Base-by-base conservation (phyloP, 2,329 filamentous ascomycete genomes). In the Oidium heveae region DNA sequence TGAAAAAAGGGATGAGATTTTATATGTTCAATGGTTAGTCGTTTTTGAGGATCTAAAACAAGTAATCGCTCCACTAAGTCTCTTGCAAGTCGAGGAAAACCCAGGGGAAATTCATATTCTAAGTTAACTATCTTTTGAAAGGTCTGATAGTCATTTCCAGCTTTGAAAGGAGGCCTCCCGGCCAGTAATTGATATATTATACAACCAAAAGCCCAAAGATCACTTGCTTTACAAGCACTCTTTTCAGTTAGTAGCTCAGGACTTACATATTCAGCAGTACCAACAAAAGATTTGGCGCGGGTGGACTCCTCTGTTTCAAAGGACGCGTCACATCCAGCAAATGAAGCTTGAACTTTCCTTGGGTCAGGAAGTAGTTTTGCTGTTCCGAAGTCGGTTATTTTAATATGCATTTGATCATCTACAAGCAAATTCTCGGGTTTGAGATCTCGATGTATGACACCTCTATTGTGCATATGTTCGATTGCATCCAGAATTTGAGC, bases 331-430 rank as follows among this genome's bases (percentile, higher is more conserved):
- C 65, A 67, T 53, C 65, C 59, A 0, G 67, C 65, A 4, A 58
- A 54, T 55, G 60, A 50, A n/a, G 60, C 58, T 13, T 58, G 60
- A 39, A 61, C 56, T 58, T 59, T 58, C 66, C 69, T 69, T 60
- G 70, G 74, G 59, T 74, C 72, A 53, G 82, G 80, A 49, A 98
- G 72, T 58, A 98, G 78, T 66, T 95, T 96, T n/a, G 91, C 91
- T 0, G 91, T 98, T 44, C 91, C 91, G 65, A 98, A 98, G 68
- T 98, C 91, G 8, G 91, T 98, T 59, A 98, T 95, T 67, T 98
- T 98, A 68, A 96, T 82, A 63, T 96, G 86, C 84, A 95, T 93
- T 63, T 94, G 83, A 59, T 88, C 84, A 66, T 98, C 91, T 39
- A 98, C 73, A 7, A 98, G 75, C 4, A 98, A 88, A 60, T 98